A percentile compares a stretch with the other conserved stretches of the same genome.
Evolutionary conservation across 768 basidiomycete genomes (phyloP).

Genomic region (Rickenella mellea): DNA sequence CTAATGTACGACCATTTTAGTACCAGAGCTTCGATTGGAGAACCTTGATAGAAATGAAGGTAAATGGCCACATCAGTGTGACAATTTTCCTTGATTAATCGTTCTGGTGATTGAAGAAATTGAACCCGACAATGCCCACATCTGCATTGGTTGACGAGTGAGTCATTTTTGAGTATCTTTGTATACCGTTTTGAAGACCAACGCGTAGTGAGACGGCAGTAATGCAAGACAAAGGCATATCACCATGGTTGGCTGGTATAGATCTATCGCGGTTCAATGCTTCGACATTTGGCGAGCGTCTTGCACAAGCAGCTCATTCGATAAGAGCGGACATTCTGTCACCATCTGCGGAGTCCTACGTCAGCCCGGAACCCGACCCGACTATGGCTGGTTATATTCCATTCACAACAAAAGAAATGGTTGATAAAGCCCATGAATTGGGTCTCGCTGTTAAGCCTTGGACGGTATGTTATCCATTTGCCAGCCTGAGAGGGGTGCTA

Average conservation of each 20-base stretch:
- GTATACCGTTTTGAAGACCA: not conserved
- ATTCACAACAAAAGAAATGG: conserved; percentile 63
- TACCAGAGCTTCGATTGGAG: conserved; percentile 83
- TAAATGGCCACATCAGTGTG: conserved; percentile 10
- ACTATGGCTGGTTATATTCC: conserved; percentile 33
- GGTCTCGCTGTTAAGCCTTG: conserved; percentile 62
- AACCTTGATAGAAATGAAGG: conserved; percentile 65
- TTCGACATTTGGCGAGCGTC: conserved; percentile 40
- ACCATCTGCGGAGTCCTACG: conserved; percentile 36
- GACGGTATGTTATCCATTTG: conserved; percentile 40
- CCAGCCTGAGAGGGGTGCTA: not conserved
- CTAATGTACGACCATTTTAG: conserved; percentile 21
- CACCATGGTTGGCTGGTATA: conserved; percentile 64
- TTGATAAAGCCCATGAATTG: conserved; percentile 52
- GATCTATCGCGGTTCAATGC: conserved; percentile 57
- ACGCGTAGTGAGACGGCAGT: conserved; percentile 29
- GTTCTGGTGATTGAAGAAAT: conserved; percentile 25
- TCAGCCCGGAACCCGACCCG: conserved; percentile 33
- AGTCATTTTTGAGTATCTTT: conserved; percentile 13
- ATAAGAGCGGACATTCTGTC: conserved; percentile 62
- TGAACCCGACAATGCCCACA: conserved; percentile 46
- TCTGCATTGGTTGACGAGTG: conserved; percentile 63
- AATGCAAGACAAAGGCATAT: conserved; percentile 32
- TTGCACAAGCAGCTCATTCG: conserved; percentile 59
- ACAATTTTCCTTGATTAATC: not conserved